phyloP scores from a whole-genome alignment of 441 rosid species.

The Erodium trifolium region DNA sequence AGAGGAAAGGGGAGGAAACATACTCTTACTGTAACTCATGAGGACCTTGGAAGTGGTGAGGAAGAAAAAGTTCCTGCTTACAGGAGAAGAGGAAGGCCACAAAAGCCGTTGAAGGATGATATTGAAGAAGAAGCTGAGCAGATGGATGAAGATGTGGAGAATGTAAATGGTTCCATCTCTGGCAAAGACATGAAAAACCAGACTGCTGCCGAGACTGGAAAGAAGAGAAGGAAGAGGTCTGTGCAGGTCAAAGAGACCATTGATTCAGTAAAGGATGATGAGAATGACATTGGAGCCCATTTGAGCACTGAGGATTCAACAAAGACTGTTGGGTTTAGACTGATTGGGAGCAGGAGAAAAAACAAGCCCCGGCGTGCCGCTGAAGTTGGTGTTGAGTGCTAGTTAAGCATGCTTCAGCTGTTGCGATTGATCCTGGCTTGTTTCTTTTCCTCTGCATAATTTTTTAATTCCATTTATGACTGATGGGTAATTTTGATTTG shows the following conservation, averaged over 20 bases:
- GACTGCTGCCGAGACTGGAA: constrained; percentile 37
- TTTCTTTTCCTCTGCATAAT: background rate
- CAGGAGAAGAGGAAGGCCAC: constrained; percentile 70
- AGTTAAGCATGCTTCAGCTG: constrained; percentile 21
- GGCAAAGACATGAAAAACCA: constrained; percentile 4
- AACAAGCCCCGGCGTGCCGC: constrained; percentile 93
- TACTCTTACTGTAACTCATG: constrained; percentile 28
- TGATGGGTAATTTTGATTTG: background rate
- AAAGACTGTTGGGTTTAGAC: constrained; percentile 73
- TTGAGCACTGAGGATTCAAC: constrained; percentile 51
- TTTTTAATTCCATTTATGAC: background rate
- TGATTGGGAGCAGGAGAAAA: constrained; percentile 83
- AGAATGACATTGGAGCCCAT: constrained; percentile 39
- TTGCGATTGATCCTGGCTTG: background rate
- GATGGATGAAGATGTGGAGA: constrained; percentile 42
- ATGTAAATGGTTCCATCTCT: constrained; percentile 3
- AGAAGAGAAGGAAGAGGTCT: constrained; percentile 43
- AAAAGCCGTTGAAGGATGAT: constrained; percentile 50
- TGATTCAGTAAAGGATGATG: constrained; percentile 39
- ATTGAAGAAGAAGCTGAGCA: constrained; percentile 43
- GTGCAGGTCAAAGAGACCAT: constrained; percentile 38
- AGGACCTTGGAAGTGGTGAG: constrained; percentile 49
- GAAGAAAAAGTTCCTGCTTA: constrained; percentile 55
- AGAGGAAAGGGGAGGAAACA: constrained; percentile 62
- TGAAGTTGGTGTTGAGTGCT: constrained; percentile 89